Conservation (phyloP, 148 eudicot species). For the Cornus kousa region DNA sequence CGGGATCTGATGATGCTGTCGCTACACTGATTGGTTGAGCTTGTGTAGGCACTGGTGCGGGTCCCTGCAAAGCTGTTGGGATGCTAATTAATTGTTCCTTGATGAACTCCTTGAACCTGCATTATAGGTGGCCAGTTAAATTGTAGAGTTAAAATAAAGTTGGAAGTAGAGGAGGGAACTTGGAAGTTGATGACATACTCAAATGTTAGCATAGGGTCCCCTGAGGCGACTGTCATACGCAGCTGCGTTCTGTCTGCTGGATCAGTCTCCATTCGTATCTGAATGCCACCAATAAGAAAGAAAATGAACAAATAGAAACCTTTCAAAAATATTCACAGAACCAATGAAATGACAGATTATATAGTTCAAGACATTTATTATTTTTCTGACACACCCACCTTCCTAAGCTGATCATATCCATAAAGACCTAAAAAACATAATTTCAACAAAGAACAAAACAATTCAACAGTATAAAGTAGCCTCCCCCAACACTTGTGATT, state of each 20-base stretch:
- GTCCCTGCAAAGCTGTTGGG: constrained; percentile 47
- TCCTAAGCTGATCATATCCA: background rate
- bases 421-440: background rate
- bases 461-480: background rate
- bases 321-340: background rate
- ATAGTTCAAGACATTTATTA: too few species aligned
- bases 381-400: background rate
- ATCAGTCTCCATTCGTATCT: constrained; percentile 95
- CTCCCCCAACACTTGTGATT: background rate
- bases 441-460: background rate
- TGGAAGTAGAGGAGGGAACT: background rate
- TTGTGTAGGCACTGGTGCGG: constrained; percentile 37
- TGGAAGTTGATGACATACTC: constrained; percentile 59
- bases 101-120: constrained; percentile 83
- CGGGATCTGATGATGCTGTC: constrained; percentile 65
- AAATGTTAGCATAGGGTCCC: constrained; percentile 78
- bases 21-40: constrained; percentile 35
- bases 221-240: constrained; percentile 91
- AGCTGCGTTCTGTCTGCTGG: constrained; percentile 98
- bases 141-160: background rate
- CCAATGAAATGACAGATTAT: background rate
- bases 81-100: constrained; percentile 81
- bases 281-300: constrained; percentile 6
- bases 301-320: background rate
- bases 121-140: constrained; percentile 4